phyloP scores from a whole-genome alignment of 805 yeast species.

The Metschnikowia arizonensis region DNA sequence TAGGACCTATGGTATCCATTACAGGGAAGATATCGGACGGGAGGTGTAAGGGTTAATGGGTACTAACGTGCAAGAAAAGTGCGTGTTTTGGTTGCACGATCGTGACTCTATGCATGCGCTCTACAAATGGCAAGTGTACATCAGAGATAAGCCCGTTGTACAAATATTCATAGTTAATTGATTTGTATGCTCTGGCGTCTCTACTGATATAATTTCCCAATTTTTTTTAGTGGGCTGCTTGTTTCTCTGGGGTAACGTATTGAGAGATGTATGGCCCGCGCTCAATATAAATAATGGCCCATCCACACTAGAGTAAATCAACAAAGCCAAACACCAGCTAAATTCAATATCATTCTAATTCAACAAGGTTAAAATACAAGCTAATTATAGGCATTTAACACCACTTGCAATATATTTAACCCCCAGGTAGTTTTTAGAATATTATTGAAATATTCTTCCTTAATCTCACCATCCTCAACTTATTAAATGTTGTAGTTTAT shows the following conservation, averaged over 20 bases:
- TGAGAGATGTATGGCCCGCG: background rate
- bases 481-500: too few species aligned
- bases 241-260: background rate
- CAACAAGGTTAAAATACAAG: too few species aligned
- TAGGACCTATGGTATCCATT: constrained; percentile 19
- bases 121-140: background rate
- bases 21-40: background rate
- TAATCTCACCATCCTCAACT: too few species aligned
- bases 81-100: constrained; percentile 4
- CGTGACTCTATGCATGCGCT: constrained; percentile 1
- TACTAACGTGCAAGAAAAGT: constrained; percentile 5
- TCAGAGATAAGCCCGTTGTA: too few species aligned
- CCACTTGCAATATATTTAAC: too few species aligned
- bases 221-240: background rate
- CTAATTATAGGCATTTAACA: too few species aligned
- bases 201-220: background rate
- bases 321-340: too few species aligned
- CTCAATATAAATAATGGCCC: background rate
- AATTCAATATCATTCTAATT: too few species aligned
- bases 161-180: background rate
- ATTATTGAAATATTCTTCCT: too few species aligned
- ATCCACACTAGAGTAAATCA: too few species aligned
- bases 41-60: background rate
- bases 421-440: too few species aligned
- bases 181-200: background rate